Evolutionary conservation across 208 protist genomes (phyloP).

Genomic region (Angomonas deanei): DNA sequence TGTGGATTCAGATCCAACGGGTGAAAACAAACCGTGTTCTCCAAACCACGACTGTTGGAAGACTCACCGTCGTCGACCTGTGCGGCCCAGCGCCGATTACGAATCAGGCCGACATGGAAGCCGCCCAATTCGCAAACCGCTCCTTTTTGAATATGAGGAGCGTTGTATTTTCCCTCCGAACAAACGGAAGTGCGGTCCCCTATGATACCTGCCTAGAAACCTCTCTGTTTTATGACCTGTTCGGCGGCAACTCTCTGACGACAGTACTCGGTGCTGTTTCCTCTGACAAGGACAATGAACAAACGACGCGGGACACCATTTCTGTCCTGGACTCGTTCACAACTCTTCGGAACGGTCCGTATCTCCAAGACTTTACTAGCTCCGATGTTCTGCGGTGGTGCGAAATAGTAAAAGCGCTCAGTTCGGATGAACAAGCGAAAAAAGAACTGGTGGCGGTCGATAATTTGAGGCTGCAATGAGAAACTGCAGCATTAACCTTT

Average conservation of each 20-base stretch:
- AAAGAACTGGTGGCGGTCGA: conserved; percentile 18
- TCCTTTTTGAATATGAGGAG: conserved; percentile 19
- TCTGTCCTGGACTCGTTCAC: conserved; percentile 19
- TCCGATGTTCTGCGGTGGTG: conserved; percentile 34
- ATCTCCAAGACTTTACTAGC: conserved; percentile 28
- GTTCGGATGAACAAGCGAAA: conserved; percentile 27
- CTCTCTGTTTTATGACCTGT: conserved; percentile 34
- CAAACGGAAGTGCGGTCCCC: conserved; percentile 11
- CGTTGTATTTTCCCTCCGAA: conserved; percentile 15
- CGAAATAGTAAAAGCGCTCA: conserved; percentile 24
- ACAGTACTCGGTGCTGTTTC: conserved; percentile 27
- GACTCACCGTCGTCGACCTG: conserved; percentile 44
- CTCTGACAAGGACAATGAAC: conserved; percentile 10
- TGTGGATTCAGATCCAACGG: conserved; percentile 52
- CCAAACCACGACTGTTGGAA: conserved; percentile 25
- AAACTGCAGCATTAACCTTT: background rate
- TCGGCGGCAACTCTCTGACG: conserved; percentile 46
- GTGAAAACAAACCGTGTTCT: conserved; percentile 22
- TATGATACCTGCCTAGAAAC: conserved; percentile 29
- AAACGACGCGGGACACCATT: conserved; percentile 19
- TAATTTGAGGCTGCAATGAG: conserved; percentile 13
- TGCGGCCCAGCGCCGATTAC: conserved; percentile 23
- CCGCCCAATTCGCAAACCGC: conserved; percentile 36
- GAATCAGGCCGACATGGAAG: conserved; percentile 36
- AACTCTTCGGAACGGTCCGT: conserved; percentile 29